Percentiles rank a stretch among this genome's conserved stretches.
Evolutionary conservation across 2,329 filamentous ascomycete genomes (phyloP).

Genomic region (Aureobasidium sp.): DNA sequence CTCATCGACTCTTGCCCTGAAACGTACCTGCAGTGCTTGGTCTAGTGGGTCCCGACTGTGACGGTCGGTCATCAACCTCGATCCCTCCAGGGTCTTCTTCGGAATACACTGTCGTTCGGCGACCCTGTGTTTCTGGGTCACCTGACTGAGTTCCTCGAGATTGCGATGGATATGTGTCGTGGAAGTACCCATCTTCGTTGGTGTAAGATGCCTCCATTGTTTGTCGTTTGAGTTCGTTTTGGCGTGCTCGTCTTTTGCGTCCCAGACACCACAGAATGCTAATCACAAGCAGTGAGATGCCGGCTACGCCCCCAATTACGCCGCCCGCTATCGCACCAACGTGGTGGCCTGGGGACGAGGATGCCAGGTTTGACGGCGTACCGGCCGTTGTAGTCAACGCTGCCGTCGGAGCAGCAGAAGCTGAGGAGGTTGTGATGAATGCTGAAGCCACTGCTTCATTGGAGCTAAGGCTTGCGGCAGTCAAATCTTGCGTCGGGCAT

Average conservation of each 20-base stretch:
- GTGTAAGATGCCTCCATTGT: not conserved
- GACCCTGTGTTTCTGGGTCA: not conserved
- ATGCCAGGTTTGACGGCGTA: not conserved
- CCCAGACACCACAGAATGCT: not conserved
- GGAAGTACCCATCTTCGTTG: not conserved
- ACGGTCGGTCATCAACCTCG: slow-evolving; percentile 3
- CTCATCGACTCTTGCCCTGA: too few species aligned
- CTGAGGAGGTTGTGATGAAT: not conserved
- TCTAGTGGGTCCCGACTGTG: not conserved
- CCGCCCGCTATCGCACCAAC: slow-evolving; percentile 5
- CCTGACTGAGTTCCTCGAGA: not conserved
- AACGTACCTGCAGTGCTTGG: slow-evolving; percentile 1
- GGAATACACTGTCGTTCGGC: not conserved
- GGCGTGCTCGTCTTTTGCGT: not conserved
- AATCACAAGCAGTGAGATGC: not conserved
- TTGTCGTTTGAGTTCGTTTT: not conserved
- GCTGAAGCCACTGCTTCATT: slow-evolving; percentile 1
- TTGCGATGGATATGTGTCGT: not conserved
- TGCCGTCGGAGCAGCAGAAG: not conserved
- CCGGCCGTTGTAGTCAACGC: not conserved
- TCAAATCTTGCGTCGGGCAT: slow-evolving; percentile 1
- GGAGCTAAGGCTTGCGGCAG: slow-evolving; percentile 1
- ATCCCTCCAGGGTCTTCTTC: not conserved
- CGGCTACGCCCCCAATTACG: not conserved
- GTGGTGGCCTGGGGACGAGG: not conserved